A percentile compares a stretch with the other conserved stretches of the same genome.
Conservation (phyloP, 768 basidiomycete species). For the Leccinum obscurum region DNA sequence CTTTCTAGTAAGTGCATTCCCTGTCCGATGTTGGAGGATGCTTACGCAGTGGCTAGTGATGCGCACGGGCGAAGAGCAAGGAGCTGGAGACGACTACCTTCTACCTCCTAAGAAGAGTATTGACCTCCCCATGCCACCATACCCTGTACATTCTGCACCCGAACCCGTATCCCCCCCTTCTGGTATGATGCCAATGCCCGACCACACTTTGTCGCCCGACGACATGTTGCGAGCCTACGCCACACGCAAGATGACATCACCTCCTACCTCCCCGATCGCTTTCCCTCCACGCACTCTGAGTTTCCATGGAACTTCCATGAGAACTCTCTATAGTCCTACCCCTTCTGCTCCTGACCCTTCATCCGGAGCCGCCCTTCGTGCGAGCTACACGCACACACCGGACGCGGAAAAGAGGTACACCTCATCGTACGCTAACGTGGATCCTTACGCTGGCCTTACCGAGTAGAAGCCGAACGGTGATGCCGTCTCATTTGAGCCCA, state of each 20-base stretch:
- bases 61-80: constrained; percentile 52
- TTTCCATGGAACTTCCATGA: constrained; percentile 28
- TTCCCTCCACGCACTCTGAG: constrained; percentile 30
- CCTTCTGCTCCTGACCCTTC: constrained; percentile 13
- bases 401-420: constrained; percentile 28
- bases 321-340: constrained; percentile 30
- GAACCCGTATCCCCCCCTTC: constrained; percentile 36
- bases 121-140: constrained; percentile 36
- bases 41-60: constrained; percentile 52
- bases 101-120: constrained; percentile 32
- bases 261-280: constrained; percentile 33
- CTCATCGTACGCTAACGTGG: constrained; percentile 24
- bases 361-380: neutral
- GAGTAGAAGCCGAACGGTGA: constrained; percentile 9
- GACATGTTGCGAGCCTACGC: constrained; percentile 79
- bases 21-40: neutral
- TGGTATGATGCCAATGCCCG: constrained; percentile 43
- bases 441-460: constrained; percentile 22
- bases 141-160: constrained; percentile 30
- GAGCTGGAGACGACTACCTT: constrained; percentile 45
- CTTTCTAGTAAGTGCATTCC: constrained; percentile 51
- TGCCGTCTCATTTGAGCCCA: neutral
- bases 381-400: constrained; percentile 10
- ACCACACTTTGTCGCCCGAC: constrained; percentile 58
- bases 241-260: constrained; percentile 39